phyloP scores from a whole-genome alignment of 192 early-diverging fungal species.

The Dissophora globulifera region DNA sequence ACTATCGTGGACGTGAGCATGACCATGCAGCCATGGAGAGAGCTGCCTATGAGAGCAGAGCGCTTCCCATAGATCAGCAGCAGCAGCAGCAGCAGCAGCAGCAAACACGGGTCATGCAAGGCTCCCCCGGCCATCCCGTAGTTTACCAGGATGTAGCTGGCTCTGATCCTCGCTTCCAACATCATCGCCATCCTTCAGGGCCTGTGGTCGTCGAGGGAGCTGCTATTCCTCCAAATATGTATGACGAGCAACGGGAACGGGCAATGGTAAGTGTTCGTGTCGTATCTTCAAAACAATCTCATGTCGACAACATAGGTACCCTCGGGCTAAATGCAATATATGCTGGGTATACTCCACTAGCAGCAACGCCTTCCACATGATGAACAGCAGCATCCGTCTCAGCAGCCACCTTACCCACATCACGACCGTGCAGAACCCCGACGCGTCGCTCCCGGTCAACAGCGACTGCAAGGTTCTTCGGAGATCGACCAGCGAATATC shows the following conservation, averaged over 20 bases:
- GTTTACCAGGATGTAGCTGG: neutral
- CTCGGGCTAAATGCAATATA: too few relatives aligned
- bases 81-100: constrained; percentile 5
- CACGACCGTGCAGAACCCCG: constrained; percentile 11
- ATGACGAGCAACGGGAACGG: constrained; percentile 8
- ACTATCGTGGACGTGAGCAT: constrained; percentile 10
- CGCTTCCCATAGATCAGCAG: neutral
- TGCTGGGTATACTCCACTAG: neutral
- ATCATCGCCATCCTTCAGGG: constrained; percentile 14
- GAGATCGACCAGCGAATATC: neutral
- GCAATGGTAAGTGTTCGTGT: neutral
- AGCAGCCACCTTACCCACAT: neutral
- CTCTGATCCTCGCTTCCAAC: neutral
- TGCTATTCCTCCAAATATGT: neutral
- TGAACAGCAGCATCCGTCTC: constrained; percentile 3
- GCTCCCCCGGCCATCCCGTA: neutral
- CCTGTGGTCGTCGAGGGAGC: constrained; percentile 5
- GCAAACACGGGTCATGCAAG: constrained; percentile 1
- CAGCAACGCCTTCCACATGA: constrained; percentile 15
- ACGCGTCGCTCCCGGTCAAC: neutral
- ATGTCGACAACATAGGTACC: too few relatives aligned
- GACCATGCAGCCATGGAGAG: neutral
- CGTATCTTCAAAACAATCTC: neutral
- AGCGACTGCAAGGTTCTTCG: neutral
- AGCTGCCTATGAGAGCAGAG: neutral